Evolutionary conservation across 1,284 basidiomycete species (phyloP), one percentile per base, ranked within the genome.

Genomic region (Apiotrichum montevideense): DNA sequence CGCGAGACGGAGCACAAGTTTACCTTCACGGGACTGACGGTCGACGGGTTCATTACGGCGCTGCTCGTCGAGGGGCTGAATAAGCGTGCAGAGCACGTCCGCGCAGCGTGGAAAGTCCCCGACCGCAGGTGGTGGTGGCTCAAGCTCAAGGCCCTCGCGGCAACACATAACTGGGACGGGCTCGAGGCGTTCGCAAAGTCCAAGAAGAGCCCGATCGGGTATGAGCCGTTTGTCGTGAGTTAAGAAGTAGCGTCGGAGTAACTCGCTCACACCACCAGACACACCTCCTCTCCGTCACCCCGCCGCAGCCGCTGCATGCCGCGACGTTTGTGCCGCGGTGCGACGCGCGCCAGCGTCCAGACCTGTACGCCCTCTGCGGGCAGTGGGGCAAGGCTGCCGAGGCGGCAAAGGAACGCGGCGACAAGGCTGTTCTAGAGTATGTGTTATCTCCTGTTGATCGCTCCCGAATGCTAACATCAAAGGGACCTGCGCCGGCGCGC

Each of bases 51-150:
- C 1, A 86, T 96, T 58, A 79, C 84, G 29, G 79, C 79, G 15
- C 89, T 90, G 58, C 73, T 96, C 9, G 70, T 87, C 44, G 87
- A 88, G 57, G 87, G 86, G 2, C 82, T 93, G 77, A 77, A 82
- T 13, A 96, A 93, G 76, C 83, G 85, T 55, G 93, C 91, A 1
- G 93, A 97, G 66, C 90, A 87, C 68, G 75, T 93, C 53, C 86
- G 87, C 68, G 79, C 80, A 0, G 92, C 95, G 62, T 96, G 90
- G 80, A 92, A 88, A 69, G 88, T 97, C 0, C 84, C 90, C 0
- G 93, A 96, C 68, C 94, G 91, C 77, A 80, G 92, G 87, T 97
- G 90, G 77, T 96, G 91, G 91, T 88, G 91, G 77, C 73, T 91
- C 63, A 96, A 95, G 73, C 77, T 97, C 9, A 84, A 90, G 59